Base-by-base conservation (phyloP, 1,139 yeast species). In the Suhomyces terraborum region DNA sequence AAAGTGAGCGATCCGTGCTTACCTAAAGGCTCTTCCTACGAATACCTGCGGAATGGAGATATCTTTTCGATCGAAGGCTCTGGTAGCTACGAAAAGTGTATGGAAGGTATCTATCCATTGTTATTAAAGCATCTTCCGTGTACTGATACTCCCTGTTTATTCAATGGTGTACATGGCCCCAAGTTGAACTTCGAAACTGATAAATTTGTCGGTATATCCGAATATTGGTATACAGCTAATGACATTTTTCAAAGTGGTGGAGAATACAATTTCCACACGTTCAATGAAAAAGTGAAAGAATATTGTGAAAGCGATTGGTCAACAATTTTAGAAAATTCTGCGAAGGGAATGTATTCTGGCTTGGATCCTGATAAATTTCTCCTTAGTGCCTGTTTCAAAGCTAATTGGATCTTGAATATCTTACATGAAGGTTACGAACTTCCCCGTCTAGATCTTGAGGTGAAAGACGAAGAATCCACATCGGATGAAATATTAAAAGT, bases 161-260 rank as follows among this genome's bases (percentile, higher is more conserved):
- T 86, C 56, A 84, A 85, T 58, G 95, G 94, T 24, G 83, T 84
- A 10, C 93, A 84, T 62, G 88, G 85, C 0, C 95, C 95, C 9
- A 69, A 68, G 33, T 75, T 86, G 44, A 82, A 85, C 57, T 86
- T 84, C 52, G 72, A 75, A n/a, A 70, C 69, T 39, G 93, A 85
- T 53, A 81, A 77, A 51, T 85, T 86, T 61, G 79, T 86, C 27
- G 95, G 95, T 0, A 79, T 84, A 16, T 83, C 91, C 1, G 95
- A 86, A 54, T 86, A 84, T 61, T 85, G 93, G 93, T 86, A 86
- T 55, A 84, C 93, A 1, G 89, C 93, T 4, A 84, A 85, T 55
- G 94, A 86, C 54, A 79, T 86, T 5, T 85, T 85, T 55, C 79
- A 82, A 41, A 74, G 86, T 62, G 89, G 89, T 8, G 93, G 93